Percentiles rank a stretch among this genome's conserved stretches.
phyloP scores from a whole-genome alignment of 2,329 filamentous ascomycete genomes.

The Leptographium flavum region DNA sequence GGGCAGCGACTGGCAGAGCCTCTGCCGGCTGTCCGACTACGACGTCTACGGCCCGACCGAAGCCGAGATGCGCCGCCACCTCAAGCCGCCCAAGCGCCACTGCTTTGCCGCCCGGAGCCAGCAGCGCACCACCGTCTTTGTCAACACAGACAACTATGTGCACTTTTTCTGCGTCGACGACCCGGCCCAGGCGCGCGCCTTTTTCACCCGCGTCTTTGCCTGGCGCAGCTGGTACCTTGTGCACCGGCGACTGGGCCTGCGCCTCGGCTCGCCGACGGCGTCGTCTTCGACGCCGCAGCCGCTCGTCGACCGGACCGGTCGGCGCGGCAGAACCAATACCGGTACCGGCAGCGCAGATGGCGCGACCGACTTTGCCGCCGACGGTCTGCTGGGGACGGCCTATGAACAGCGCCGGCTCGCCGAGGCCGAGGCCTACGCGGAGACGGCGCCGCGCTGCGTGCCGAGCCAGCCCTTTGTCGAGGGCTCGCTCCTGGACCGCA shows the following conservation, averaged over 20 bases:
- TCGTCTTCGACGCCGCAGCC: too few species aligned
- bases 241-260: conserved; percentile 42
- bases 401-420: conserved; percentile 33
- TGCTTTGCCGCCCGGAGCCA: conserved; percentile 88
- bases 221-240: conserved; percentile 93
- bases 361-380: conserved; percentile 31
- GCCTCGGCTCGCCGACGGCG: too few species aligned
- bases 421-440: conserved; percentile 8
- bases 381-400: conserved; percentile 34
- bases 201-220: conserved; percentile 55
- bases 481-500: not conserved
- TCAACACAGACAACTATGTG: conserved; percentile 71
- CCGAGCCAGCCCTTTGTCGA: not conserved
- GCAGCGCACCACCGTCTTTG: conserved; percentile 73
- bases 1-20: conserved; percentile 47
- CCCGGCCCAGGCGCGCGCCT: conserved; percentile 46
- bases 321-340: conserved; percentile 14
- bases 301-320: too few species aligned
- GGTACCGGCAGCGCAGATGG: conserved; percentile 5
- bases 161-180: conserved; percentile 86
- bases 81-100: conserved; percentile 72
- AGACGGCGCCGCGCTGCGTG: not conserved
- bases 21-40: conserved; percentile 84
- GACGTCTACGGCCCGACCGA: conserved; percentile 73
- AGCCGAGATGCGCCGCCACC: conserved; percentile 49